These are phyloP conservation scores for Mortierella sp. DNA, from an alignment of 371 early-diverging fungal species.

Conservation along the genomic window DNA sequence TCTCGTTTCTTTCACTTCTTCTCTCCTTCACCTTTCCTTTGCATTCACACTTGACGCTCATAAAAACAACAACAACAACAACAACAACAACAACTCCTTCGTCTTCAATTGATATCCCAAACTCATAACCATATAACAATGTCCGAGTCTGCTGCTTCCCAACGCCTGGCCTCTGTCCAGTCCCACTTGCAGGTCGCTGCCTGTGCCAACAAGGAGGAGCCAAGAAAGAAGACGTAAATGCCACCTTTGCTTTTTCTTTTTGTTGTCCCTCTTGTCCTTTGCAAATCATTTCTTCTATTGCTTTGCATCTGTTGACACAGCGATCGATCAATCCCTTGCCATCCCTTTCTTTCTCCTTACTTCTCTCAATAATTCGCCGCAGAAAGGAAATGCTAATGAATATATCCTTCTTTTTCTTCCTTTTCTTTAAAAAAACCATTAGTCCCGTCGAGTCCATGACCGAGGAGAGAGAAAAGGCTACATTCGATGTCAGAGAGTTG, in stretches of 20 bases:
- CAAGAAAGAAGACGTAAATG: slow-evolving; percentile 51
- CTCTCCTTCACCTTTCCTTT: not conserved
- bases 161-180: slow-evolving; percentile 56
- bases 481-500: slow-evolving; percentile 84
- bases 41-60: not conserved
- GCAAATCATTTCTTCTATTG: not conserved
- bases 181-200: slow-evolving; percentile 50
- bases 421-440: not conserved
- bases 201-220: slow-evolving; percentile 46
- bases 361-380: not conserved
- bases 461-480: slow-evolving; percentile 83
- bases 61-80: not conserved
- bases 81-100: not conserved
- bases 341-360: not conserved
- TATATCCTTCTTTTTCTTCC: not conserved
- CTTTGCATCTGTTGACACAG: not conserved
- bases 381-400: not conserved
- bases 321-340: not conserved
- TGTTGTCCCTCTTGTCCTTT: not conserved
- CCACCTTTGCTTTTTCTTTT: not conserved
- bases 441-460: slow-evolving; percentile 57
- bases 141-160: slow-evolving; percentile 53
- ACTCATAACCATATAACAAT: slow-evolving; percentile 15
- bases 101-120: not conserved
- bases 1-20: not conserved